These are phyloP conservation scores for Gossypium stocksii DNA, from an alignment of 345 rosid genomes.

Conservation along the genomic window DNA sequence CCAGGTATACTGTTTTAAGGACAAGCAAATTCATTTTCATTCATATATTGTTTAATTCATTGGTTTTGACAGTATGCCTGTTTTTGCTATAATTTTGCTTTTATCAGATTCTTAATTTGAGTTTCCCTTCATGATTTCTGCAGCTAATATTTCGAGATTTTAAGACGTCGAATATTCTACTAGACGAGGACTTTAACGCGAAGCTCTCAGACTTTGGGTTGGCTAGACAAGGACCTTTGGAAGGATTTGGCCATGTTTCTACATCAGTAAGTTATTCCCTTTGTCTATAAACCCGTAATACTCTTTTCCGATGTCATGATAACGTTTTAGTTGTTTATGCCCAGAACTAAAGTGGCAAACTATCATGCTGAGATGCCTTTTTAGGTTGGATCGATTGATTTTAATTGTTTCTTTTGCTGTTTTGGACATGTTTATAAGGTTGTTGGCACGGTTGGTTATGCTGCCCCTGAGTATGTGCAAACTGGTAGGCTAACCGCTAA, in stretches of 20 bases:
- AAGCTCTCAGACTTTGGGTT: conserved; percentile 96
- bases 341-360: neutral
- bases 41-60: neutral
- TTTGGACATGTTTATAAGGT: conserved; percentile 39
- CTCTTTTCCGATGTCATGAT: neutral
- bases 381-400: neutral
- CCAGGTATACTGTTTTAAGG: conserved; percentile 47
- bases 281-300: neutral
- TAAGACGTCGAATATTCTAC: conserved; percentile 80
- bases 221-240: conserved; percentile 90
- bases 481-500: conserved; percentile 82
- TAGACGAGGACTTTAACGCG: conserved; percentile 77
- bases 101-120: neutral
- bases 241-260: conserved; percentile 81
- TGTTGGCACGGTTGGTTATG: conserved; percentile 93
- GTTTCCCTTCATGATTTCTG: conserved; percentile 18
- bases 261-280: conserved; percentile 59
- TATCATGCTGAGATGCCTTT: neutral
- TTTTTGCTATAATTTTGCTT: neutral
- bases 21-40: neutral
- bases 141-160: conserved; percentile 93
- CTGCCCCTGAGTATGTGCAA: conserved; percentile 95
- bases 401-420: neutral
- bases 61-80: neutral
- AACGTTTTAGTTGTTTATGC: neutral